These are phyloP conservation scores for Ceratobasidium sp. DNA, from an alignment of 1,284 basidiomycete species.

Conservation along the genomic window DNA sequence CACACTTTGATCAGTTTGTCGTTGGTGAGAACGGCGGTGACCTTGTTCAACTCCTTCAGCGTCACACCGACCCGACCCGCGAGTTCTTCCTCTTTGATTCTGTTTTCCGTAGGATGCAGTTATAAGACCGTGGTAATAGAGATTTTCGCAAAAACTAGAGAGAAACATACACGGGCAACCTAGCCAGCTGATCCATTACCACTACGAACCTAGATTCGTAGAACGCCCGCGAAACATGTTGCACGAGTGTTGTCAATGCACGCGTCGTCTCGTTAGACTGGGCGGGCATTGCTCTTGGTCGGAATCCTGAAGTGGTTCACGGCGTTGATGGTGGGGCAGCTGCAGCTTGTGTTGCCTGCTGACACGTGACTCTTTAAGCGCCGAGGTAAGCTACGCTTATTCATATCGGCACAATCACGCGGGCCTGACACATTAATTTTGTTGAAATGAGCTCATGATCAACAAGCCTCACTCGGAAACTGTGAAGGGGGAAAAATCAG, in stretches of 20 bases:
- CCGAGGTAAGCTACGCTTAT: no score
- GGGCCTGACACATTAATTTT: background rate
- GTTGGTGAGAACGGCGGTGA: constrained; percentile 87
- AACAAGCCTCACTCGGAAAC: background rate
- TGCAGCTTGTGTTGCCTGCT: background rate
- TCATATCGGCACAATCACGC: no score
- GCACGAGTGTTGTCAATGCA: constrained; percentile 69
- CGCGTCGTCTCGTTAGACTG: constrained; percentile 47
- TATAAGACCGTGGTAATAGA: constrained; percentile 25
- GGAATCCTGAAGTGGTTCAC: background rate
- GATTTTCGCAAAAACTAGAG: constrained; percentile 26
- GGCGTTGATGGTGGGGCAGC: constrained; percentile 8
- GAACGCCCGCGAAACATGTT: constrained; percentile 92
- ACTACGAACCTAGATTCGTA: constrained; percentile 95
- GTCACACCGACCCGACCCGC: constrained; percentile 88
- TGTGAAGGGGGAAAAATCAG: background rate
- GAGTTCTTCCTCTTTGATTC: constrained; percentile 88
- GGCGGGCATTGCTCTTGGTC: constrained; percentile 1
- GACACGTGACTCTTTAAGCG: background rate
- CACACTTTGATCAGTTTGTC: constrained; percentile 78
- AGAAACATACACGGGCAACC: constrained; percentile 87
- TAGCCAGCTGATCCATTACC: constrained; percentile 91
- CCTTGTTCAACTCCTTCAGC: constrained; percentile 93
- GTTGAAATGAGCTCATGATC: background rate
- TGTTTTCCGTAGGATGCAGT: constrained; percentile 21